Evolutionary conservation across 495 filamentous ascomycete genomes (phyloP).

Genomic region (Clohesyomyces aquaticus): DNA sequence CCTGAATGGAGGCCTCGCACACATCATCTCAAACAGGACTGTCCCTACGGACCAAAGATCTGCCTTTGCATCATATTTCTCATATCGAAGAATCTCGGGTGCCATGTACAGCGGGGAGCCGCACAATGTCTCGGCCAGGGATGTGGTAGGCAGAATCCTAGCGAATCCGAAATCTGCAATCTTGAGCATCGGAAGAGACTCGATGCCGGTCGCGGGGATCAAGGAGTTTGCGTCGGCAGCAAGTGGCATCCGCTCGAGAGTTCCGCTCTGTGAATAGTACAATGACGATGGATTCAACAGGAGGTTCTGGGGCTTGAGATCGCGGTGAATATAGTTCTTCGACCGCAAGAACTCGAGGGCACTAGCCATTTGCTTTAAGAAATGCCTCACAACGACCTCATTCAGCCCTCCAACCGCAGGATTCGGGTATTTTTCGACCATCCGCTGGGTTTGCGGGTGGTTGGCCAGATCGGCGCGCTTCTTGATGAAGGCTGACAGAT

Average conservation of each 20-base stretch:
- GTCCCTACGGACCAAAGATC: constrained; percentile 98
- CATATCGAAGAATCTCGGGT: constrained; percentile 94
- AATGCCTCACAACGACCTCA: constrained; percentile 92
- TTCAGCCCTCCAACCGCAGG: constrained; percentile 78
- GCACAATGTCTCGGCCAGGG: constrained; percentile 92
- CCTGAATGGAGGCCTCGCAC: constrained; percentile 86
- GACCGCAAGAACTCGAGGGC: constrained; percentile 85
- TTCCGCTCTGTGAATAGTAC: constrained; percentile 56
- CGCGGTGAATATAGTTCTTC: constrained; percentile 88
- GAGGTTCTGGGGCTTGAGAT: constrained; percentile 97
- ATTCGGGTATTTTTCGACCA: constrained; percentile 90
- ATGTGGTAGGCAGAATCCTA: constrained; percentile 81
- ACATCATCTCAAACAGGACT: constrained; percentile 92
- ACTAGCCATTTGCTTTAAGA: constrained; percentile 92
- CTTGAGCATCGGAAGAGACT: constrained; percentile 90
- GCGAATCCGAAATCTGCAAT: constrained; percentile 98
- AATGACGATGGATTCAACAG: constrained; percentile 82
- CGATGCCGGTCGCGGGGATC: constrained; percentile 79
- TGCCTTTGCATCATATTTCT: constrained; percentile 95
- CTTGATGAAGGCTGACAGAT: constrained; percentile 92
- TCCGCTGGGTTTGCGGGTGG: constrained; percentile 76
- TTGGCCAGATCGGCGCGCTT: constrained; percentile 76
- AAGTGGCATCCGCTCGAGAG: constrained; percentile 57
- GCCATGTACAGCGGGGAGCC: constrained; percentile 99
- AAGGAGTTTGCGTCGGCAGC: constrained; percentile 74